A percentile compares a stretch with the other conserved stretches of the same genome.
Conservation (phyloP, 1,284 basidiomycete genomes). For the Melampsora occidentalis region DNA sequence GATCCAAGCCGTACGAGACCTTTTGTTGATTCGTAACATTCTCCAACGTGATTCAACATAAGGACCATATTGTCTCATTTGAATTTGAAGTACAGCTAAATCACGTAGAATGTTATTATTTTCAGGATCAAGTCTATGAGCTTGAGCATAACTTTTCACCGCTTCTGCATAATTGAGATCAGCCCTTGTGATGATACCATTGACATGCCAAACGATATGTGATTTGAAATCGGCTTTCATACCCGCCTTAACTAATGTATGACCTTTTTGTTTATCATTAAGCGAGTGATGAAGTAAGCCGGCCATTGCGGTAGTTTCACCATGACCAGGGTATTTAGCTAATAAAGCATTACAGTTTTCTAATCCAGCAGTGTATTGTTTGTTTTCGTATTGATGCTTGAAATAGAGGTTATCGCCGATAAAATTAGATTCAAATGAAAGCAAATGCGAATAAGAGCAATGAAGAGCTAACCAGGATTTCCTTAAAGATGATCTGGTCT, state of each 20-base stretch:
- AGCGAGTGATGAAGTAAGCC: slow-evolving; percentile 80
- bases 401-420: neutral
- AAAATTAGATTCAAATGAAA: neutral
- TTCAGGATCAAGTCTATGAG: slow-evolving; percentile 87
- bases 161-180: slow-evolving; percentile 85
- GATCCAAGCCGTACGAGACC: slow-evolving; percentile 83
- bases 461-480: slow-evolving; percentile 12
- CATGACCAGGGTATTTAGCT: slow-evolving; percentile 93
- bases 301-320: slow-evolving; percentile 95
- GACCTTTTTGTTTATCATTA: slow-evolving; percentile 72
- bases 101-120: slow-evolving; percentile 92
- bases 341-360: slow-evolving; percentile 92
- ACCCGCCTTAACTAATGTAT: slow-evolving; percentile 82
- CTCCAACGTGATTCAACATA: slow-evolving; percentile 79
- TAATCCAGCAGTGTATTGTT: slow-evolving; percentile 82
- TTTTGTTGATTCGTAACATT: slow-evolving; percentile 76
- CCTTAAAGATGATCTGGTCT: slow-evolving; percentile 15
- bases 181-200: slow-evolving; percentile 85
- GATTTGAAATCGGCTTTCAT: slow-evolving; percentile 82
- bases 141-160: slow-evolving; percentile 72
- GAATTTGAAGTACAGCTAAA: slow-evolving; percentile 81
- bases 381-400: slow-evolving; percentile 68
- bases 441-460: neutral
- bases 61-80: slow-evolving; percentile 76
- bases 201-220: slow-evolving; percentile 98